Conservation (phyloP, 805 yeast genomes). For the Schwanniomyces vanrijiae region DNA sequence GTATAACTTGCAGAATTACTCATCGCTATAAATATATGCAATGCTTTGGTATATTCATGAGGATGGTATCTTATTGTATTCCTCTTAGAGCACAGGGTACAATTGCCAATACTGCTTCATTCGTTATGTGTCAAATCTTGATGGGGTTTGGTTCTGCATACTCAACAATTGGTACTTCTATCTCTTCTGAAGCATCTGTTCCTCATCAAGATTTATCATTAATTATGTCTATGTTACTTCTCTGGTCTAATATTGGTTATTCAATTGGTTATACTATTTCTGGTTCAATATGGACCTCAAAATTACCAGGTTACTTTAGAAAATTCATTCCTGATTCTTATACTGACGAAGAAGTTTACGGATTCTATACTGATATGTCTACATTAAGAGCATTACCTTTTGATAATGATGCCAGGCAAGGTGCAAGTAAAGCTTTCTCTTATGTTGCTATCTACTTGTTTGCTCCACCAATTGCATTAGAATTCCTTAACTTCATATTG, state of each 20-base stretch:
- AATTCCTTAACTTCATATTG: constrained; percentile 25
- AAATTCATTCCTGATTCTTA: constrained; percentile 23
- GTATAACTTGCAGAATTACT: constrained; percentile 28
- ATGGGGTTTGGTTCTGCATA: constrained; percentile 43
- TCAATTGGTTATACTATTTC: constrained; percentile 40
- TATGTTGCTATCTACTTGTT: constrained; percentile 25
- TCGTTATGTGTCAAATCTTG: constrained; percentile 33
- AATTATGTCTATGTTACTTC: constrained; percentile 32
- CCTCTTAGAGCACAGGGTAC: background rate
- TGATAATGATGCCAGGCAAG: constrained; percentile 26
- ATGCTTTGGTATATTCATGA: constrained; percentile 20
- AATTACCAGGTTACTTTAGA: constrained; percentile 28
- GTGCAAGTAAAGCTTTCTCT: constrained; percentile 30
- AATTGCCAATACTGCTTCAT: constrained; percentile 20
- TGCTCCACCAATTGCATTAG: constrained; percentile 26
- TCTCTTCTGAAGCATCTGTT: constrained; percentile 42
- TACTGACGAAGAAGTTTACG: constrained; percentile 15
- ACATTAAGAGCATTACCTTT: constrained; percentile 18
- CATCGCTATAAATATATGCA: constrained; percentile 39
- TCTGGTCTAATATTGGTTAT: constrained; percentile 37
- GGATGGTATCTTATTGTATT: background rate
- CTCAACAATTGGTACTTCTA: constrained; percentile 32
- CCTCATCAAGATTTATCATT: constrained; percentile 43
- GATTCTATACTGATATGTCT: constrained; percentile 19
- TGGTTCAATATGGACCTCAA: constrained; percentile 31